A percentile compares a stretch with the other conserved stretches of the same genome.
Evolutionary conservation across 805 yeast species (phyloP).

Genomic region (Candida maris): DNA sequence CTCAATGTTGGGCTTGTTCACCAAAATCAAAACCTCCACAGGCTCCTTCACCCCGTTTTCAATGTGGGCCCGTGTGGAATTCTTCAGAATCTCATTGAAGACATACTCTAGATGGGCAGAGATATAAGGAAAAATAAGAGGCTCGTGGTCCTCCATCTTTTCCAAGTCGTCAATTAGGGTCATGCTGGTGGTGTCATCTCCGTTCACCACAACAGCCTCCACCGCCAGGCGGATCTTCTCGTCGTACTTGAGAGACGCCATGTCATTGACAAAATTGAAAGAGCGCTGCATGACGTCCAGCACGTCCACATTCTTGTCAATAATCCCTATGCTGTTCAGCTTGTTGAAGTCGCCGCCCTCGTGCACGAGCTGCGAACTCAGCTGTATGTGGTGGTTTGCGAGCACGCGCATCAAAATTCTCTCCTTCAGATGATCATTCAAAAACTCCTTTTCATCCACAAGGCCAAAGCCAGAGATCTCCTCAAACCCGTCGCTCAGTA

Average conservation of each 20-base stretch:
- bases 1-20: slow-evolving; percentile 25
- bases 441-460: slow-evolving; percentile 38
- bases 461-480: slow-evolving; percentile 41
- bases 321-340: slow-evolving; percentile 53
- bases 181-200: slow-evolving; percentile 29
- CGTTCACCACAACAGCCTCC: slow-evolving; percentile 34
- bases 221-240: slow-evolving; percentile 59
- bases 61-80: slow-evolving; percentile 82
- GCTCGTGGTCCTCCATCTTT: slow-evolving; percentile 13
- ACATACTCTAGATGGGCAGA: slow-evolving; percentile 87
- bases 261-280: slow-evolving; percentile 74
- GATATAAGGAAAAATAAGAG: slow-evolving; percentile 70
- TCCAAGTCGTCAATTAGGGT: slow-evolving; percentile 33
- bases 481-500: slow-evolving; percentile 74
- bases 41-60: slow-evolving; percentile 56
- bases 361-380: slow-evolving; percentile 44
- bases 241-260: slow-evolving; percentile 81
- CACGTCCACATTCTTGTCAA: slow-evolving; percentile 65
- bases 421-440: slow-evolving; percentile 75
- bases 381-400: slow-evolving; percentile 77
- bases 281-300: slow-evolving; percentile 59
- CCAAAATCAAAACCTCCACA: slow-evolving; percentile 44
- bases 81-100: slow-evolving; percentile 80
- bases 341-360: slow-evolving; percentile 34
- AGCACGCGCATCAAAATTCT: slow-evolving; percentile 82